phyloP scores from a whole-genome alignment of 192 early-diverging fungal species.

The Backusella macrospora region DNA sequence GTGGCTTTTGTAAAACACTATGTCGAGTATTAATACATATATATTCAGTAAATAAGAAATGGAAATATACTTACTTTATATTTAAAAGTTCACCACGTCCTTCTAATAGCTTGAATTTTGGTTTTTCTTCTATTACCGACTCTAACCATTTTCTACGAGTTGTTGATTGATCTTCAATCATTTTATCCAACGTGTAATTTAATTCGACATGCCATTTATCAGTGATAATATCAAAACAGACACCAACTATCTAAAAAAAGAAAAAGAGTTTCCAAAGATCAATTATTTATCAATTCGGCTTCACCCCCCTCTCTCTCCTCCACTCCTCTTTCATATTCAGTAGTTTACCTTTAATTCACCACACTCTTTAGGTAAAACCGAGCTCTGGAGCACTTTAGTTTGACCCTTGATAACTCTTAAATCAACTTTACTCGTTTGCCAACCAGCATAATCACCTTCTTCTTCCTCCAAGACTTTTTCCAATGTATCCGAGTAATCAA shows the following conservation, averaged over 20 bases:
- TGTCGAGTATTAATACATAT: not conserved
- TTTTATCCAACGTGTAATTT: slow-evolving; percentile 40
- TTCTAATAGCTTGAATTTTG: slow-evolving; percentile 45
- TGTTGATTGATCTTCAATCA: slow-evolving; percentile 31
- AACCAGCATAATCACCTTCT: slow-evolving; percentile 23
- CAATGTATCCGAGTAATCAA: slow-evolving; percentile 31
- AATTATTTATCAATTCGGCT: too few relatives aligned
- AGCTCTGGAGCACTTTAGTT: slow-evolving; percentile 62
- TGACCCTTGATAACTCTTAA: slow-evolving; percentile 52
- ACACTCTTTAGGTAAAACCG: slow-evolving; percentile 53
- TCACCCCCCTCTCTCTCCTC: too few relatives aligned
- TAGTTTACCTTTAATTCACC: slow-evolving; percentile 61
- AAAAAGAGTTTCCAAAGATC: not conserved
- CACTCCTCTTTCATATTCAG: not conserved
- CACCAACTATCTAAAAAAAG: slow-evolving; percentile 44
- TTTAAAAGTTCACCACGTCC: slow-evolving; percentile 58
- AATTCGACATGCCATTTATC: slow-evolving; percentile 51
- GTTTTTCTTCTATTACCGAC: not conserved
- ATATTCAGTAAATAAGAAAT: not conserved
- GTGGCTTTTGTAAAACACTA: slow-evolving; percentile 60
- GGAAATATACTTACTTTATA: slow-evolving; percentile 38
- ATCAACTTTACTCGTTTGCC: slow-evolving; percentile 47
- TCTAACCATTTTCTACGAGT: slow-evolving; percentile 36
- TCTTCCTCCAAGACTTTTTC: not conserved
- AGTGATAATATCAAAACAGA: slow-evolving; percentile 48